phyloP scores from a whole-genome alignment of 1,284 basidiomycete species.

The Ceratobasidium sp. region DNA sequence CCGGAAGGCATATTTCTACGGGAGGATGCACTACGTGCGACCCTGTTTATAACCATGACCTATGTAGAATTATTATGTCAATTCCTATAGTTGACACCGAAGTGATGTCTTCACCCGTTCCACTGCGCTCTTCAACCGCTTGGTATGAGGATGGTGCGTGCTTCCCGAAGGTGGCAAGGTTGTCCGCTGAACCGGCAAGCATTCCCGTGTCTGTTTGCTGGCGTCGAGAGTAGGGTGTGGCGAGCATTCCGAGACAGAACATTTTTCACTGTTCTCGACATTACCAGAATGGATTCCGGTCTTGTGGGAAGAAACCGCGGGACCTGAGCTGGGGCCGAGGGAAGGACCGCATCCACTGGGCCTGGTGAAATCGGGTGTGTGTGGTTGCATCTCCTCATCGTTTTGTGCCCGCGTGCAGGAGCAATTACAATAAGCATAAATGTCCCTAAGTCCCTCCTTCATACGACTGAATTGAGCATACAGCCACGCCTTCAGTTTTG shows the following conservation, averaged over 20 bases:
- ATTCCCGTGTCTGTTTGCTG: no score
- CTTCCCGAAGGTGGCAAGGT: not conserved
- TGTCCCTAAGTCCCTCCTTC: not conserved
- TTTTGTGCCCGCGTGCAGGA: slow-evolving; percentile 20
- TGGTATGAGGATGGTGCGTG: not conserved
- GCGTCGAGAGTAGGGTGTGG: no score
- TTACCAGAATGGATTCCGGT: slow-evolving; percentile 43
- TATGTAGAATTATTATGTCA: not conserved
- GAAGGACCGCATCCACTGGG: not conserved
- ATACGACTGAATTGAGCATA: not conserved
- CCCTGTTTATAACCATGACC: slow-evolving; percentile 27
- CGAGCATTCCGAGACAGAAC: not conserved
- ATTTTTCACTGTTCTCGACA: slow-evolving; percentile 42
- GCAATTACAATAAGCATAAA: not conserved
- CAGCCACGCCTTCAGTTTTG: not conserved
- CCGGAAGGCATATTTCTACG: slow-evolving; percentile 18
- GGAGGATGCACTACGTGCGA: no score
- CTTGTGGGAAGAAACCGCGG: not conserved
- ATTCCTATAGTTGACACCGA: not conserved
- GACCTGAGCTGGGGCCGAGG: not conserved
- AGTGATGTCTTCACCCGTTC: slow-evolving; percentile 28
- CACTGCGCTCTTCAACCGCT: slow-evolving; percentile 17
- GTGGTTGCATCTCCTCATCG: slow-evolving; percentile 6
- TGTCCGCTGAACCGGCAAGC: not conserved
- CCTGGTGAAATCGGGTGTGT: not conserved